Base-by-base conservation (phyloP, 192 early-diverging fungal genomes). In the Spinellus fusiger region DNA sequence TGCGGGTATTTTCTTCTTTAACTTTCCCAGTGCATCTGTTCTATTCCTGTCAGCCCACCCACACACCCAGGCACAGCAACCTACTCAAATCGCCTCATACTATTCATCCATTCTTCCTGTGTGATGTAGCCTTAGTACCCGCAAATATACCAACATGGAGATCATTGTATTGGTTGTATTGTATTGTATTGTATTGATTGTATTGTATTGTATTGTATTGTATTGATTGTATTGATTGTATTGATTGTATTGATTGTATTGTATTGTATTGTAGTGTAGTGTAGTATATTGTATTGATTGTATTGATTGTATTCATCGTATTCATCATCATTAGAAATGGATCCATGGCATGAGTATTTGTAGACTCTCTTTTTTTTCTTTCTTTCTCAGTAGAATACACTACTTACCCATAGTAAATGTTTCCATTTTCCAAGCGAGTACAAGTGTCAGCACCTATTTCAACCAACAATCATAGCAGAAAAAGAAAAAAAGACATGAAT, bases 51-150 rank as follows among this genome's bases (percentile, higher is more conserved):
- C 47, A 46, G 37, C 12, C 28, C 56, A 46, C 5, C 16, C 6
- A 29, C n/a, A n/a, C n/a, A n/a, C n/a, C n/a, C n/a, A n/a, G n/a
- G n/a, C n/a, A n/a, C n/a, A n/a, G n/a, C n/a, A n/a, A 27, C 58
- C 60, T 66, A 73, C 69, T 40, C 31, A 15, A 56, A 54, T 16
- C 33, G 9, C 32, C 63, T 34, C 64, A 72, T 66, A 29, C 55
- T 55, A 13, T 15, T 48, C 54, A 66, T 66, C 70, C 70, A 72
- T 62, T 72, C 70, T n/a, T 72, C 58, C 33, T 60, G 54, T 20
- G 70, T 52, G 25, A 72, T 56, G 44, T 72, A 72, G 12, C 69
- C 69, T 71, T 4, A 18, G 10, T 34, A n/a, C n/a, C n/a, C n/a
- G n/a, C n/a, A n/a, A n/a, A n/a, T n/a, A n/a, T n/a, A n/a, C n/a